A percentile compares a stretch with the other conserved stretches of the same genome.
Evolutionary conservation across 2,329 filamentous ascomycete species (phyloP).

Genomic region (Pestalotiopsis fici): DNA sequence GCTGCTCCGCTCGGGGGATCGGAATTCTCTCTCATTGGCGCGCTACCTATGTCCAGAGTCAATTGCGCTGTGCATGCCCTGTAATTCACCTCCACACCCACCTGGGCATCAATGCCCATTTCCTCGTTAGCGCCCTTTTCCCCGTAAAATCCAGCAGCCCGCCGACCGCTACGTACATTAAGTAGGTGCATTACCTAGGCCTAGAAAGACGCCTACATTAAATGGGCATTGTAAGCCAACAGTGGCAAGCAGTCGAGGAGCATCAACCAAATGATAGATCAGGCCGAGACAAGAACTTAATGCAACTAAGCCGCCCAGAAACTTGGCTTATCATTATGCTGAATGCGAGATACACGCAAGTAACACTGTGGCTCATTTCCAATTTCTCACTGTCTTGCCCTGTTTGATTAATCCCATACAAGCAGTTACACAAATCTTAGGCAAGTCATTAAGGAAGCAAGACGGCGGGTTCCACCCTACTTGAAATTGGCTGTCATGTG

Average conservation of each 20-base stretch:
- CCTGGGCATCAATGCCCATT: neutral
- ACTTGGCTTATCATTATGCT: neutral
- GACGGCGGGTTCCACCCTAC: no score
- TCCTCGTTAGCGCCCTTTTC: neutral
- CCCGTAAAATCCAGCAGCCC: neutral
- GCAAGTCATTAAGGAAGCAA: no score
- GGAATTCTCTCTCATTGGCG: neutral
- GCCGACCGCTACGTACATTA: neutral
- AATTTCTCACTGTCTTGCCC: no score
- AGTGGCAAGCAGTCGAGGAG: no score
- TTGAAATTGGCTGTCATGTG: no score
- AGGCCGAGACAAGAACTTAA: neutral
- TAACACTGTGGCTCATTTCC: neutral
- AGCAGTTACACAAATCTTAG: no score
- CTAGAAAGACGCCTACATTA: no score
- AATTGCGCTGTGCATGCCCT: neutral
- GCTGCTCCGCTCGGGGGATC: conserved; percentile 3
- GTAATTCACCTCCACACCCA: neutral
- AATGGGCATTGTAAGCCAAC: no score
- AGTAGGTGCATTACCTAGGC: no score
- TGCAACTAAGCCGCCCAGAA: neutral
- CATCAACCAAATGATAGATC: neutral
- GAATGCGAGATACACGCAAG: neutral
- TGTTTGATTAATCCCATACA: no score
- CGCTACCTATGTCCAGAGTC: neutral